phyloP scores from a whole-genome alignment of 2,329 filamentous ascomycete species.

The Meredithiella fracta region DNA sequence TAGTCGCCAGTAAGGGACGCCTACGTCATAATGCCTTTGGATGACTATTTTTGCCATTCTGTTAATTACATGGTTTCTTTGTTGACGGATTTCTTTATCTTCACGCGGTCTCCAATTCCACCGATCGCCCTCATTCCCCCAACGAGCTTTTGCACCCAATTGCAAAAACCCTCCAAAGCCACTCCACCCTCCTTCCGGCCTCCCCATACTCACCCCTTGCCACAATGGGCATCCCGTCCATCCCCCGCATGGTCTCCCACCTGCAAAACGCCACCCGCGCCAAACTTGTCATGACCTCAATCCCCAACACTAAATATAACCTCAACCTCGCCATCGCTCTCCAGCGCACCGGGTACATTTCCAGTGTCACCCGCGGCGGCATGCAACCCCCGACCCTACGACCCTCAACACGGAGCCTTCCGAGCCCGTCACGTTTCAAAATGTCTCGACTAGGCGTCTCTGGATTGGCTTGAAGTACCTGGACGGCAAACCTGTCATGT shows the following conservation, averaged over 20 bases:
- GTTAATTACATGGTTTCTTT: not conserved
- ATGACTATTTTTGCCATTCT: not conserved
- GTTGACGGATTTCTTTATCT: not conserved
- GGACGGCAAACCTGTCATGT: constrained; percentile 64
- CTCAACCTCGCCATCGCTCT: constrained; percentile 58
- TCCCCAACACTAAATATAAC: constrained; percentile 63
- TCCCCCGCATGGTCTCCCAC: constrained; percentile 74
- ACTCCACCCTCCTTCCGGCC: not conserved
- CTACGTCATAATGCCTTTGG: constrained; percentile 1
- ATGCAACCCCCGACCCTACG: constrained; percentile 33
- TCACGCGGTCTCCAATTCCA: not conserved
- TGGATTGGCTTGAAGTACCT: constrained; percentile 89
- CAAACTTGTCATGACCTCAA: constrained; percentile 69
- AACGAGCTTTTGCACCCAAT: not conserved
- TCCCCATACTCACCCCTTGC: not conserved
- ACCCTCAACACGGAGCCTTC: constrained; percentile 30
- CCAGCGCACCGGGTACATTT: constrained; percentile 68
- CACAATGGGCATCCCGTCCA: constrained; percentile 39
- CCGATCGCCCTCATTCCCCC: not conserved
- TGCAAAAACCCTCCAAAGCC: not conserved
- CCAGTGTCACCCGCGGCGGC: constrained; percentile 58
- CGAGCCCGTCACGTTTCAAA: constrained; percentile 47
- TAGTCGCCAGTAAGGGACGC: not conserved
- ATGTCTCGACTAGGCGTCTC: constrained; percentile 57
- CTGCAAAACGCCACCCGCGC: constrained; percentile 76